A percentile compares a stretch with the other conserved stretches of the same genome.
Evolutionary conservation across 257 asterid genomes (phyloP).

Genomic region (Solanum rostratum): DNA sequence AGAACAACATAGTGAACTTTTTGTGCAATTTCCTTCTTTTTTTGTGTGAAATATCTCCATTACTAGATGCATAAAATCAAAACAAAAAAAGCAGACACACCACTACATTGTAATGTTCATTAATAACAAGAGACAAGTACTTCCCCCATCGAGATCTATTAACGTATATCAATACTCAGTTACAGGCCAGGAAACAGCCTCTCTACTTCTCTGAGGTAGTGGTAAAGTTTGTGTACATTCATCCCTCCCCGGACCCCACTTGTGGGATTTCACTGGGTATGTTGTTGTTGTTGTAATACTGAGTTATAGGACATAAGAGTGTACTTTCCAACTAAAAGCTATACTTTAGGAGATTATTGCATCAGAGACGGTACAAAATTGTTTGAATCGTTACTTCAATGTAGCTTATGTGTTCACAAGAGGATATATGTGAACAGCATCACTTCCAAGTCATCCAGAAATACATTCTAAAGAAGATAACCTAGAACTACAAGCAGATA

Average conservation of each 20-base stretch:
- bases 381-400: not conserved
- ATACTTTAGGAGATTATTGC: not conserved
- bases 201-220: too few relatives aligned
- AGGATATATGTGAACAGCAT: not conserved
- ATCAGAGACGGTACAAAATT: not conserved
- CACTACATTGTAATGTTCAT: not conserved
- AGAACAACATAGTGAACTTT: not conserved
- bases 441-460: not conserved
- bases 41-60: not conserved
- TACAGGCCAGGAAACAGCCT: too few relatives aligned
- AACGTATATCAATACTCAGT: not conserved
- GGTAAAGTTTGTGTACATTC: too few relatives aligned
- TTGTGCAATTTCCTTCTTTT: not conserved
- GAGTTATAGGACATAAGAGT: not conserved
- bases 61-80: not conserved
- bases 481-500: not conserved
- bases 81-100: not conserved
- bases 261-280: too few relatives aligned
- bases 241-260: too few relatives aligned
- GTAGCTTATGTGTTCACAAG: not conserved
- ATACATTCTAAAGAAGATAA: not conserved
- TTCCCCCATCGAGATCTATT: not conserved
- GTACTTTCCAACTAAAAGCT: not conserved
- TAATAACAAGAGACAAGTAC: not conserved
- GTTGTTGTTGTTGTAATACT: too few relatives aligned